phyloP scores from a whole-genome alignment of 2,329 filamentous ascomycete genomes.

The Daldinia eschscholtzii region DNA sequence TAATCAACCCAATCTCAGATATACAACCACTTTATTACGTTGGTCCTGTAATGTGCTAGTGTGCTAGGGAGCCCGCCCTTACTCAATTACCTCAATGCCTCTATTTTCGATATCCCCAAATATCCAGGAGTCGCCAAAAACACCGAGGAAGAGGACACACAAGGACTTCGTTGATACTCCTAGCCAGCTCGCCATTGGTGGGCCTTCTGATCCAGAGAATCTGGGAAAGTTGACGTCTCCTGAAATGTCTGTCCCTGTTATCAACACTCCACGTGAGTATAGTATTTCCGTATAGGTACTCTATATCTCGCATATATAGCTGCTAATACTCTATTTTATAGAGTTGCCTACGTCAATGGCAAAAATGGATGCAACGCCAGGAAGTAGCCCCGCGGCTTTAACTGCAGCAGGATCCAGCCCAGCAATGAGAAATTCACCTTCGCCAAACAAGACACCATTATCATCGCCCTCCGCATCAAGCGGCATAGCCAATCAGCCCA shows the following conservation, averaged over 20 bases:
- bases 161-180: constrained; percentile 57
- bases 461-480: constrained; percentile 43
- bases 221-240: constrained; percentile 37
- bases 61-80: constrained; percentile 30
- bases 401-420: constrained; percentile 60
- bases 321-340: constrained; percentile 29
- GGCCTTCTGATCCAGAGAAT: constrained; percentile 44
- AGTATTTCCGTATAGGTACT: background rate
- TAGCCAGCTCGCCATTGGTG: constrained; percentile 43
- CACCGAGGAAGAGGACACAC: constrained; percentile 61
- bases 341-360: constrained; percentile 43
- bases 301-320: background rate
- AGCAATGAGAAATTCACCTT: constrained; percentile 55
- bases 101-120: constrained; percentile 63
- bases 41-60: constrained; percentile 20
- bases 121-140: constrained; percentile 60
- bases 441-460: constrained; percentile 50
- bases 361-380: constrained; percentile 46
- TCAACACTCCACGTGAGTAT: constrained; percentile 43
- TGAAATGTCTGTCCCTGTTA: constrained; percentile 33
- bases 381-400: constrained; percentile 54
- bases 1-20: constrained; percentile 6
- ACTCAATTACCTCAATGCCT: constrained; percentile 57
- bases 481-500: constrained; percentile 39
- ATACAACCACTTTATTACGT: constrained; percentile 1